A percentile compares a stretch with the other conserved stretches of the same genome.
phyloP scores from a whole-genome alignment of 768 basidiomycete species.

The Hortiboletus flavorubellus region DNA sequence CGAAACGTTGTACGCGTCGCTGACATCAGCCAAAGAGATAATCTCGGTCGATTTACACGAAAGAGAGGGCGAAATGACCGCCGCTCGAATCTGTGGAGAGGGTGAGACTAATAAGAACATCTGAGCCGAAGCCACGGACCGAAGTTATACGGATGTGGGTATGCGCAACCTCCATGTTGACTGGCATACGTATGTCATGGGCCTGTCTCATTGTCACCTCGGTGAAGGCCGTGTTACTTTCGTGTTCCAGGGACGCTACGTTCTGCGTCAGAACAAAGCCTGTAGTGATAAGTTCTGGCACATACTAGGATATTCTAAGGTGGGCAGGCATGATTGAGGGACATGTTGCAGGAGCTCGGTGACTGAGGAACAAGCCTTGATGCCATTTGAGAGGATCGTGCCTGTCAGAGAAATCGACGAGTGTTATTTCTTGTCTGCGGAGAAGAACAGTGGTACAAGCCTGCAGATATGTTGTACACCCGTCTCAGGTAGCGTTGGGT shows the following conservation, averaged over 20 bases:
- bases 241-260: constrained; percentile 61
- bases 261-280: constrained; percentile 11
- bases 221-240: constrained; percentile 48
- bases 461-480: constrained; percentile 65
- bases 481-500: constrained; percentile 74
- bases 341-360: constrained; percentile 56
- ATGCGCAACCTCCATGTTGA: constrained; percentile 60
- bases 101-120: not conserved
- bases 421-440: not conserved
- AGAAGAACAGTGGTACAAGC: constrained; percentile 27
- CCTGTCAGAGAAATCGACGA: constrained; percentile 34
- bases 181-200: constrained; percentile 67
- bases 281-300: not conserved
- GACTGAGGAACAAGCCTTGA: constrained; percentile 63
- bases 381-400: constrained; percentile 45
- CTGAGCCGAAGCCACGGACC: constrained; percentile 39
- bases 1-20: constrained; percentile 81
- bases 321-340: constrained; percentile 43
- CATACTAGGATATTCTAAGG: constrained; percentile 57
- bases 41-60: constrained; percentile 81
- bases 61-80: constrained; percentile 62
- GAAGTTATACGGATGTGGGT: constrained; percentile 78
- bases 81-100: constrained; percentile 57
- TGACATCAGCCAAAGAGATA: constrained; percentile 73
- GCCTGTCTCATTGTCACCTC: constrained; percentile 67